Percentiles rank a stretch among this genome's conserved stretches.
These are phyloP conservation scores for Yamadazyma sp. DNA, from an alignment of 805 yeast genomes.

Conservation along the genomic window DNA sequence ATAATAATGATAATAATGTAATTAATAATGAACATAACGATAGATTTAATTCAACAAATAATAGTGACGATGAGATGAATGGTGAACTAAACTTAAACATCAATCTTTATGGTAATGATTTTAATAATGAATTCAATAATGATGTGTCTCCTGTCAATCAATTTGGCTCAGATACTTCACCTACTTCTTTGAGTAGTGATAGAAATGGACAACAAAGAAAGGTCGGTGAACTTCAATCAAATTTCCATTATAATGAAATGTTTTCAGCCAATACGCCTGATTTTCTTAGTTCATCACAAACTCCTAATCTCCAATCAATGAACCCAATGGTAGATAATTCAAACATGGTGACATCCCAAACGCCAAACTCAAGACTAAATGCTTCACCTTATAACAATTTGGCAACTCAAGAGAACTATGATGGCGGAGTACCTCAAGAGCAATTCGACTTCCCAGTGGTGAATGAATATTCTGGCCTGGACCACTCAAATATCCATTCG, in stretches of 20 bases:
- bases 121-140: constrained; percentile 9
- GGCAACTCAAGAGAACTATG: constrained; percentile 7
- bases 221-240: constrained; percentile 6
- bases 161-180: constrained; percentile 18
- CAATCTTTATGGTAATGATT: background rate
- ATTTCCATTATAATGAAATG: constrained; percentile 17
- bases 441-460: constrained; percentile 16
- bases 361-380: constrained; percentile 7
- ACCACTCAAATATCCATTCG: constrained; percentile 13
- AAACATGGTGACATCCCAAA: constrained; percentile 4
- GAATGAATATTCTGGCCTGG: constrained; percentile 14
- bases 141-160: constrained; percentile 18
- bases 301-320: constrained; percentile 12
- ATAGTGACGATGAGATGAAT: constrained; percentile 12
- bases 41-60: constrained; percentile 2
- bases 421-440: constrained; percentile 7
- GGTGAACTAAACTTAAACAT: constrained; percentile 3
- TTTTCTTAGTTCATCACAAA: constrained; percentile 18
- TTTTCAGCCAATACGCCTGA: constrained; percentile 22
- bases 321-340: constrained; percentile 5
- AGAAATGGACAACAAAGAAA: constrained; percentile 6
- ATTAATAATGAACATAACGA: background rate
- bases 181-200: constrained; percentile 14
- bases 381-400: constrained; percentile 7
- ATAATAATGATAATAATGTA: constrained; percentile 1